Conservation (phyloP, 768 basidiomycete genomes). For the Chalciporus chontae region DNA sequence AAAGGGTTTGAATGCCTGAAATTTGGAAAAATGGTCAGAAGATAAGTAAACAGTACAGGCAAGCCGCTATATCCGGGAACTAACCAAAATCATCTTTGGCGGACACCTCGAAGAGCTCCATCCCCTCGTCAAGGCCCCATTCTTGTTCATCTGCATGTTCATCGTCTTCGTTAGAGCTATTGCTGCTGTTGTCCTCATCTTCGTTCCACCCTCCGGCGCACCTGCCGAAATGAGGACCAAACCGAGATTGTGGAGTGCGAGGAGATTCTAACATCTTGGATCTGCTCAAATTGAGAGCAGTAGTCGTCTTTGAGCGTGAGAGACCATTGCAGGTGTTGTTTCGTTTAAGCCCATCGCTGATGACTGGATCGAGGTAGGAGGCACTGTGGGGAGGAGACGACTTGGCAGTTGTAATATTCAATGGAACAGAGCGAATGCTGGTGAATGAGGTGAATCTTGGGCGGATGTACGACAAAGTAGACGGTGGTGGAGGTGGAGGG, state of each 20-base stretch:
- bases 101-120: slow-evolving; percentile 89
- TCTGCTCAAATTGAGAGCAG: slow-evolving; percentile 29
- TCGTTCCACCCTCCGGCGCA: slow-evolving; percentile 54
- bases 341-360: slow-evolving; percentile 50
- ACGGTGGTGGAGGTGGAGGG: slow-evolving; percentile 49
- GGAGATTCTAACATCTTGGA: slow-evolving; percentile 39
- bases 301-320: slow-evolving; percentile 49
- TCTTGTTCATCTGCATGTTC: slow-evolving; percentile 50
- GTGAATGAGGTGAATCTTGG: slow-evolving; percentile 38
- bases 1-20: slow-evolving; percentile 76
- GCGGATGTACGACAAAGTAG: slow-evolving; percentile 35
- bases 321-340: slow-evolving; percentile 47
- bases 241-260: slow-evolving; percentile 48
- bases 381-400: slow-evolving; percentile 55
- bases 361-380: slow-evolving; percentile 60
- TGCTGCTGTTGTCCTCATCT: slow-evolving; percentile 57
- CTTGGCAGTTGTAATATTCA: slow-evolving; percentile 41
- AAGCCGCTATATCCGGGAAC: neutral
- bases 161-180: slow-evolving; percentile 65
- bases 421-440: slow-evolving; percentile 60
- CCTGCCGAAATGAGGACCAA: slow-evolving; percentile 53
- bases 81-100: slow-evolving; percentile 84
- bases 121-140: slow-evolving; percentile 78
- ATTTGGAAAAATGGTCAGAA: slow-evolving; percentile 7
- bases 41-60: slow-evolving; percentile 4